phyloP scores from a whole-genome alignment of 2,329 filamentous ascomycete species.

The Epichloe amarillans region DNA sequence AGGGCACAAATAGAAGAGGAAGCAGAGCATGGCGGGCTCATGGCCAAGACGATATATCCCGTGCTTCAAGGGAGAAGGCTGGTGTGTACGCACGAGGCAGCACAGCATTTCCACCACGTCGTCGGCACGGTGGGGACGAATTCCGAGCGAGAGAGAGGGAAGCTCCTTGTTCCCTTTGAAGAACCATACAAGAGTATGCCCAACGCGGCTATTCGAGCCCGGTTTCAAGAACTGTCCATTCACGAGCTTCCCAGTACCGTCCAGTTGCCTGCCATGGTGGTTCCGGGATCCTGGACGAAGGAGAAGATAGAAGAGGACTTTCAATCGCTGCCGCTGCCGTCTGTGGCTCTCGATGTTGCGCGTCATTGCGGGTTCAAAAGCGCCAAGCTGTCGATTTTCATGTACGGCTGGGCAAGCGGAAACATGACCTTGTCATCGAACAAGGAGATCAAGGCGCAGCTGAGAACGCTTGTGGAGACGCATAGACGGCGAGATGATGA shows the following conservation, averaged over 20 bases:
- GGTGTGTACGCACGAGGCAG: conserved; percentile 25
- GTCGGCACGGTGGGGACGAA: conserved; percentile 23
- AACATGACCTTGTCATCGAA: conserved; percentile 26
- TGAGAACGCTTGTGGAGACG: conserved; percentile 21
- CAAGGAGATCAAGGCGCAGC: conserved; percentile 25
- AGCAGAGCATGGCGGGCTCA: conserved; percentile 16
- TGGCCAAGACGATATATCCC: conserved; percentile 23
- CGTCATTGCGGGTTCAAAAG: conserved; percentile 19
- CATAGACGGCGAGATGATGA: conserved; percentile 17
- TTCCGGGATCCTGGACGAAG: conserved; percentile 16
- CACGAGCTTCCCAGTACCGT: conserved; percentile 18
- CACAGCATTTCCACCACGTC: conserved; percentile 25
- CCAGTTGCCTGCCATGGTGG: conserved; percentile 21
- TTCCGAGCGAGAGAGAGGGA: conserved; percentile 22
- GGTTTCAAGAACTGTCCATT: conserved; percentile 21
- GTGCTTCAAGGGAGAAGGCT: conserved; percentile 19
- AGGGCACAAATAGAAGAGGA: conserved; percentile 23
- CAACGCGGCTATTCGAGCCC: conserved; percentile 9
- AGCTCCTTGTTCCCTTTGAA: conserved; percentile 19
- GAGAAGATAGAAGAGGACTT: conserved; percentile 14
- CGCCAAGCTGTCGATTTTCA: conserved; percentile 25
- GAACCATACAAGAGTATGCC: conserved; percentile 6
- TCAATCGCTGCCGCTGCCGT: conserved; percentile 15
- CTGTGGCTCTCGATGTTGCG: conserved; percentile 21
- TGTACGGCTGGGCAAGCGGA: conserved; percentile 25